Conservation (phyloP, 345 rosid genomes). For the Excoecaria cochinchinensis region DNA sequence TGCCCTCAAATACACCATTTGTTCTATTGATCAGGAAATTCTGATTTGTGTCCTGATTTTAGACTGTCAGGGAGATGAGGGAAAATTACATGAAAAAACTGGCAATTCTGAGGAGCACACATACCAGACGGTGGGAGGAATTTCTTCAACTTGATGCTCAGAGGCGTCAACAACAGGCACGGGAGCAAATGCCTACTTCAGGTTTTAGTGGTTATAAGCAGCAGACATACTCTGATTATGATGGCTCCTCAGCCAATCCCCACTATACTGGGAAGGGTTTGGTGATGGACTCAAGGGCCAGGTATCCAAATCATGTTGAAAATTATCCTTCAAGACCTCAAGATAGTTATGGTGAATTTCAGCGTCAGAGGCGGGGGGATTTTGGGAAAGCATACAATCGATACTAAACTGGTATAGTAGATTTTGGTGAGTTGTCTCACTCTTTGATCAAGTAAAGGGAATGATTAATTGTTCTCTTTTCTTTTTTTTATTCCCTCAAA, state of each 20-base stretch:
- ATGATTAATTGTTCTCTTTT: background rate
- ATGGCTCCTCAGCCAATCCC: slow-evolving; percentile 52
- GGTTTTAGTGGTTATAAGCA: slow-evolving; percentile 77
- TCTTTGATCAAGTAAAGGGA: slow-evolving; percentile 25
- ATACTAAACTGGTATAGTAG: slow-evolving; percentile 44
- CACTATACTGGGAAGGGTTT: slow-evolving; percentile 53
- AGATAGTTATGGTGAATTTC: slow-evolving; percentile 67
- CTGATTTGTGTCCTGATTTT: slow-evolving; percentile 34
- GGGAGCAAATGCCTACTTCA: slow-evolving; percentile 52
- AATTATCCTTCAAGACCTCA: slow-evolving; percentile 70
- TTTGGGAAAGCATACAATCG: slow-evolving; percentile 81
- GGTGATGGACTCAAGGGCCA: slow-evolving; percentile 60
- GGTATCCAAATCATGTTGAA: slow-evolving; percentile 59
- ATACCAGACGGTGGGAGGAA: slow-evolving; percentile 81
- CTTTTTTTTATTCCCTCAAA: background rate
- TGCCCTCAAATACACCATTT: slow-evolving; percentile 4
- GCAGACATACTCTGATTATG: slow-evolving; percentile 62
- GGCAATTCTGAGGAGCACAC: slow-evolving; percentile 54
- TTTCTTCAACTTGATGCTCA: slow-evolving; percentile 79
- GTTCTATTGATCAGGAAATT: slow-evolving; percentile 22
- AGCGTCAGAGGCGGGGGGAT: slow-evolving; percentile 75
- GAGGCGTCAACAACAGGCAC: slow-evolving; percentile 69
- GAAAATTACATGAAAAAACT: slow-evolving; percentile 81
- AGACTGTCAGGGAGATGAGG: slow-evolving; percentile 88
- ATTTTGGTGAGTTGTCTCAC: slow-evolving; percentile 61